Evolutionary conservation across 805 yeast genomes (phyloP), one percentile per base, ranked within the genome.

Genomic region (Zygoascus biomembranicola): DNA sequence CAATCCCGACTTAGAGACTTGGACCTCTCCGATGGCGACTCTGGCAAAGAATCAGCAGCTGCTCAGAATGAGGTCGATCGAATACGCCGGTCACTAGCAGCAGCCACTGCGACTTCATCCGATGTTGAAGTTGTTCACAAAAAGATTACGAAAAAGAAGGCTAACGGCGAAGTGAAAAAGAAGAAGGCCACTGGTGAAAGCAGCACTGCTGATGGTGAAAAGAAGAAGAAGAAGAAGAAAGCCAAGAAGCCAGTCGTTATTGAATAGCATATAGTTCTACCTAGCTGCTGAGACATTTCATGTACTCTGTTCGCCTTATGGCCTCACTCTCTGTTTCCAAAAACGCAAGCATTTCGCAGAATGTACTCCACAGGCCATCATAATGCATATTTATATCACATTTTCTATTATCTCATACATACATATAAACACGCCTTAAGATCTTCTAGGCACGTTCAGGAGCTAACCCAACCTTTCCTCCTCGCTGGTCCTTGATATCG

Each of bases 401-500:
- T 35, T 35, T 35, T 35, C 13, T n/a, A 35, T 35, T 35, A n/a
- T 35, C 39, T 35, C 39, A 35, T 35, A 13, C 39, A 35, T 35
- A 35, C 39, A 35, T 35, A 35, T 35, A 13, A 35, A 35, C 39
- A 35, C 16, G 39, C 39, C 39, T 23, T 5, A 35, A 8, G 16
- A 11, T 13, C 4, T 4, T n/a, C 16, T 35, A 35, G 16, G 16
- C 39, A 5, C 39, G 39, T n/a, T 35, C 39, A 5, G 39, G 39
- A 2, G 50, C 44, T 13, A 49, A 42, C 2, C 52, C 56, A 5
- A 49, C 52, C 32, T 53, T 49, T 18, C 56, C 56, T 14, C 64
- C 59, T n/a, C 66, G 56, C 41, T 59, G 55, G 50, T 62, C 66
- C 42, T 54, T 51, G 51, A 69, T 69, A 23, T 69, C 72, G 51